Conservation (phyloP, 495 filamentous ascomycete genomes). For the Sordaria brevicollis region DNA sequence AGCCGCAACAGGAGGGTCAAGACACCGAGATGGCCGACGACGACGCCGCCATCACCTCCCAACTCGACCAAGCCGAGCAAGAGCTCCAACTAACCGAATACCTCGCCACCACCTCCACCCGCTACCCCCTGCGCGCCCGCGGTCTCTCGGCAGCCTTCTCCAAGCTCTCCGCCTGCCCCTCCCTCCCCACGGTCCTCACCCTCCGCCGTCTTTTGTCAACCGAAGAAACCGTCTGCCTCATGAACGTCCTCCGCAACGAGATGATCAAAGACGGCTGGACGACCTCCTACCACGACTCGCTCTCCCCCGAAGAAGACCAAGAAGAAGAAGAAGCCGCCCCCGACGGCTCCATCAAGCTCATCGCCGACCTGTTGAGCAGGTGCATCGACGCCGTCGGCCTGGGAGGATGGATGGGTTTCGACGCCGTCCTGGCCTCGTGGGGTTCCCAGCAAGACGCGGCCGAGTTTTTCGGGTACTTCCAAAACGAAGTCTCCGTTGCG, state of each 20-base stretch:
- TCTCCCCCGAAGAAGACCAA: too few species aligned
- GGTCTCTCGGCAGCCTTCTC: constrained; percentile 44
- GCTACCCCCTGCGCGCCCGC: constrained; percentile 29
- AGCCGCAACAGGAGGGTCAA: constrained; percentile 5
- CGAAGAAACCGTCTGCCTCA: constrained; percentile 58
- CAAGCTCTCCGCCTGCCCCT: constrained; percentile 56
- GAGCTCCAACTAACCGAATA: constrained; percentile 41
- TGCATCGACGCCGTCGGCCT: constrained; percentile 78
- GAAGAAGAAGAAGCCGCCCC: constrained; percentile 45
- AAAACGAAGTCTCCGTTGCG: constrained; percentile 63
- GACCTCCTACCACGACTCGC: constrained; percentile 46
- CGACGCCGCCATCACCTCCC: constrained; percentile 32
- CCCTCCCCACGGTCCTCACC: constrained; percentile 42
- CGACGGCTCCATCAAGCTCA: constrained; percentile 44
- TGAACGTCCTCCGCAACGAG: constrained; percentile 61
- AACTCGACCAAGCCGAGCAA: constrained; percentile 37
- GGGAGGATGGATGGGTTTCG: constrained; percentile 66
- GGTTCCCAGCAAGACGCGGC: constrained; percentile 36
- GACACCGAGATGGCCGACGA: constrained; percentile 19
- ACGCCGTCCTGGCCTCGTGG: constrained; percentile 35
- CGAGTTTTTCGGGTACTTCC: constrained; percentile 57
- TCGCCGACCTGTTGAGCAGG: constrained; percentile 59
- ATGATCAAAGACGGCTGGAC: constrained; percentile 59
- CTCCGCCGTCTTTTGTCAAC: constrained; percentile 56
- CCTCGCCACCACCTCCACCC: constrained; percentile 31